These are phyloP conservation scores for Achlya hypogyna DNA, from an alignment of 352 stramenopile genomes.

Conservation along the genomic window DNA sequence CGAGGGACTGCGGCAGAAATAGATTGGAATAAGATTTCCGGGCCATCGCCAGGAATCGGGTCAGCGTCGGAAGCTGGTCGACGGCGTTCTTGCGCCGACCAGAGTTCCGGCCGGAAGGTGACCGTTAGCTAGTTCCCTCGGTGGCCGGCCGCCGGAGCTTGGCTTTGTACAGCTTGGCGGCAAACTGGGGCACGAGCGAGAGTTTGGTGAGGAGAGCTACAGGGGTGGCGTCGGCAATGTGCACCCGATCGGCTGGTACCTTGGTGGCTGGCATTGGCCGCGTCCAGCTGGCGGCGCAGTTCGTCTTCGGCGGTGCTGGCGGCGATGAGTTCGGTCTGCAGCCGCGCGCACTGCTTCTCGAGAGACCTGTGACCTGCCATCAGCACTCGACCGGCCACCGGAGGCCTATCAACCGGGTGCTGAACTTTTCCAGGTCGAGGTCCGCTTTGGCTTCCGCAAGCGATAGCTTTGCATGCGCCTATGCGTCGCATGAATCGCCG, in stretches of 20 bases:
- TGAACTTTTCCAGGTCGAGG: conserved; percentile 10
- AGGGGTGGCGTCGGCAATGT: background rate
- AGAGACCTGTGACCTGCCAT: background rate
- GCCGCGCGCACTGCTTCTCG: background rate
- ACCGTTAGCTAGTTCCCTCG: no score
- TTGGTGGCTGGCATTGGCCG: background rate
- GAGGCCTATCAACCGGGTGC: background rate
- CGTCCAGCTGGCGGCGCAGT: background rate
- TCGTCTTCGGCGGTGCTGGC: background rate
- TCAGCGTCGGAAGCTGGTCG: no score
- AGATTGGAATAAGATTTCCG: no score
- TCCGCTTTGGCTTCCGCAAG: conserved; percentile 18
- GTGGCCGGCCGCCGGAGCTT: no score
- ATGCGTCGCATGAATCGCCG: background rate
- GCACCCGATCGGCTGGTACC: background rate
- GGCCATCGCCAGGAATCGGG: no score
- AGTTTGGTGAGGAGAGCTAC: background rate
- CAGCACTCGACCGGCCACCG: background rate
- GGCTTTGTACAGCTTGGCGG: background rate
- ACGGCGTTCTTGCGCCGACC: no score
- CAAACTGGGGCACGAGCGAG: background rate
- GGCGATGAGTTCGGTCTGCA: background rate
- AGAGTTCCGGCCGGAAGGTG: no score
- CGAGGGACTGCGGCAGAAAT: no score
- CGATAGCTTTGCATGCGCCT: conserved; percentile 20